Percentiles rank a stretch among this genome's conserved stretches.
These are phyloP conservation scores for Gracilaria caudata DNA, from an alignment of 23 red algal genomes.

Conservation along the genomic window DNA sequence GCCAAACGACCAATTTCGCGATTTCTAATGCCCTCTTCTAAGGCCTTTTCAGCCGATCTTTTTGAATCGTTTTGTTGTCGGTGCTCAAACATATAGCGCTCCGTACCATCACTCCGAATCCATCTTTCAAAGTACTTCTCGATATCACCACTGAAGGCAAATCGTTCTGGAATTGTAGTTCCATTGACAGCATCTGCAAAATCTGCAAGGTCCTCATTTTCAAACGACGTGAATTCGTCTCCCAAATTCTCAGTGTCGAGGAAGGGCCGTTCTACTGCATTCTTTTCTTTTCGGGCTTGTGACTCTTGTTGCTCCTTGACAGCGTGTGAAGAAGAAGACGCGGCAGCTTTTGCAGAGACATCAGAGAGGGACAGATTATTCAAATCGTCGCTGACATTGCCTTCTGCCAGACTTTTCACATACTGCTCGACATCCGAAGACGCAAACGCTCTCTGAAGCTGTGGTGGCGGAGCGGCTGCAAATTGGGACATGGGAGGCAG, in stretches of 20 bases:
- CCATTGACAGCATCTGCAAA: constrained; percentile 25
- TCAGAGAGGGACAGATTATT: constrained; percentile 1
- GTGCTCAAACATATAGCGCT: constrained; percentile 18
- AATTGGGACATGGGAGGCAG: not conserved
- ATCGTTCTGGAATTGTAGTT: not conserved
- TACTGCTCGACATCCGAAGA: constrained; percentile 22
- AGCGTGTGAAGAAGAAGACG: not conserved
- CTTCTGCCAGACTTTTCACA: not conserved
- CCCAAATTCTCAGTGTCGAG: constrained; percentile 34
- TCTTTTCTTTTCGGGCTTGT: not conserved
- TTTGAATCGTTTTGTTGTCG: not conserved
- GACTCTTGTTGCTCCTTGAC: not conserved
- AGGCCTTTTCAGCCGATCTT: constrained; percentile 5
- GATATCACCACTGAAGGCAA: constrained; percentile 11
- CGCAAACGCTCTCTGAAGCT: not conserved
- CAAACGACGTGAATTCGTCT: constrained; percentile 50
- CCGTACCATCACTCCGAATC: not conserved
- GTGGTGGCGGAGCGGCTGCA: not conserved
- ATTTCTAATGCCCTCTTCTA: constrained; percentile 39
- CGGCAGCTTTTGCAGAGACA: not conserved
- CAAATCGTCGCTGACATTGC: not conserved
- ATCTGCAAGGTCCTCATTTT: constrained; percentile 18
- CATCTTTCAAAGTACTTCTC: constrained; percentile 34
- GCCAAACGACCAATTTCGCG: constrained; percentile 23
- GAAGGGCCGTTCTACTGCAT: not conserved